These are phyloP conservation scores for Viridothelium virens DNA, from an alignment of 495 filamentous ascomycete species.

Conservation along the genomic window DNA sequence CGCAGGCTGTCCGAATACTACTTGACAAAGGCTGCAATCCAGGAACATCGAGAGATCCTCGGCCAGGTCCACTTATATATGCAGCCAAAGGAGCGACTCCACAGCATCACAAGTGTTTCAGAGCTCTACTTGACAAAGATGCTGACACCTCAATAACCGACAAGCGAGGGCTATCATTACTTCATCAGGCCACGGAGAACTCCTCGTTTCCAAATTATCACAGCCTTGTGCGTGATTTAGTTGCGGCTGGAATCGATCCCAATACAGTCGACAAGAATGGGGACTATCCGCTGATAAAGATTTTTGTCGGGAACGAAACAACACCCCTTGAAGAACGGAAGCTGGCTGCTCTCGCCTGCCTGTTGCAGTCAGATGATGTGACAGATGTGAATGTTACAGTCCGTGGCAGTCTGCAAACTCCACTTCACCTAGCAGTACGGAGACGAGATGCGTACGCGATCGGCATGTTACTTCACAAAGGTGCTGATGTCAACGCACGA, in stretches of 20 bases:
- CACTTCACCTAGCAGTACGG: slow-evolving; percentile 23
- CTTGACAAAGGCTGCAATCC: slow-evolving; percentile 19
- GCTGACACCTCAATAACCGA: neutral
- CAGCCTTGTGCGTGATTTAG: slow-evolving; percentile 4
- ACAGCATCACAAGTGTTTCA: neutral
- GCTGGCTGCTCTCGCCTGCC: slow-evolving; percentile 14
- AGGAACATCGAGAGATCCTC: slow-evolving; percentile 1
- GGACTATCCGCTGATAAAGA: slow-evolving; percentile 20
- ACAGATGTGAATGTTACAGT: slow-evolving; percentile 19
- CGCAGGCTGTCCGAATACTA: neutral
- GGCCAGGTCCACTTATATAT: neutral
- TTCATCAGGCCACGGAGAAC: neutral
- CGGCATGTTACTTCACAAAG: slow-evolving; percentile 19
- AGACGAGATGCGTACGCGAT: slow-evolving; percentile 20
- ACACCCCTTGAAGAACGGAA: neutral
- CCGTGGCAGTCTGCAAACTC: slow-evolving; percentile 19
- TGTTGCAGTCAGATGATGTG: slow-evolving; percentile 7
- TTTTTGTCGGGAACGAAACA: slow-evolving; percentile 11
- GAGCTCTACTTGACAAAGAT: neutral
- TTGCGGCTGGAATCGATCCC: slow-evolving; percentile 15
- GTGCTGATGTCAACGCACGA: slow-evolving; percentile 6
- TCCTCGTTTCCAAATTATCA: neutral
- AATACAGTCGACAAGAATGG: slow-evolving; percentile 11
- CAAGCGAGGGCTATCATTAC: neutral
- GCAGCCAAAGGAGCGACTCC: neutral